Base-by-base conservation (phyloP, 1,284 basidiomycete genomes). In the Clitocybe nebularis region DNA sequence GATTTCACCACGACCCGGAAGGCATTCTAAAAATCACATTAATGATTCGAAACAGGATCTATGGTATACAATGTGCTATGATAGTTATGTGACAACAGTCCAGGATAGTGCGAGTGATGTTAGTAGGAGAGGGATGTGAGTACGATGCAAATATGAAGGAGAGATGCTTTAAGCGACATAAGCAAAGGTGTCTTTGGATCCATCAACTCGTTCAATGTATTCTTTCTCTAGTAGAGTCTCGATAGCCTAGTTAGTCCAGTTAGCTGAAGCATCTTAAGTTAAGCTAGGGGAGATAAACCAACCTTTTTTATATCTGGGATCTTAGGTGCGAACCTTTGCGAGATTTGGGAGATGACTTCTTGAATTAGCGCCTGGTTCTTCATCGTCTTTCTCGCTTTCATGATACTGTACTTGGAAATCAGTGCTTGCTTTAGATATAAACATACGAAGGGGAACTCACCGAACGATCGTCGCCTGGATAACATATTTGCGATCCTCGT, bases 341-440 rank as follows among this genome's bases (percentile, higher is more conserved):
- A 87, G 53, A 98, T 92, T 62, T 93, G 92, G 1, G 83, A 81
- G 48, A 94, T 93, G 49, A 97, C 93, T 61, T 99, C 96, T 57
- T 91, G 88, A 50, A 99, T 93, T 50, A 99, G 71, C 0, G 83
- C 78, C 62, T 94, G 89, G 68, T 98, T 95, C 74, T 95, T 95
- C 84, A 98, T 88, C 47, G 89, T 92, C 81, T 96, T 95, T 45
- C 95, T 81, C 16, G 93, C 92, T 69, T 98, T 98, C 95, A 98
- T 97, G 64, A 98, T 90, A 44, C 93, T 90, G 55, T 4, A 45
- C 8, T 33, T 28, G 21, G 42, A 21, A 5, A 26, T 26, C 24
- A 46, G 24, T 19, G 36, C 22, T 14, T 36, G n/a, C 30, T 29
- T 20, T 26, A 26, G 20, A 37, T 30, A 21, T 20, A 25, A 11